A percentile compares a stretch with the other conserved stretches of the same genome.
Conservation (phyloP, 2,329 filamentous ascomycete species). For the Intubia oerlemansii region DNA sequence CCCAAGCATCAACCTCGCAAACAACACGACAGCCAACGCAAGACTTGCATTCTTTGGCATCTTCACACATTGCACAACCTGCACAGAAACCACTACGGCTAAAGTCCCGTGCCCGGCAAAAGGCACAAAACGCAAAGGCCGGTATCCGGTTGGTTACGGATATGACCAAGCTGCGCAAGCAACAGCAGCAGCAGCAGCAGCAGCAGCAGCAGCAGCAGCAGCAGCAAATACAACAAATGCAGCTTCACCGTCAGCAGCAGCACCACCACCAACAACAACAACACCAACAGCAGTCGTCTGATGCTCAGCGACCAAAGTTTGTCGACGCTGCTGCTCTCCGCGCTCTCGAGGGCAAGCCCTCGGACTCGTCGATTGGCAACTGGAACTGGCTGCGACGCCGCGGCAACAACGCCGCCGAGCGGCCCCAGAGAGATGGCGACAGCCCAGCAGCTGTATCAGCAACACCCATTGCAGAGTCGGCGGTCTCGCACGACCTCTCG, state of each 20-base stretch:
- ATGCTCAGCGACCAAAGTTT: conserved; percentile 21
- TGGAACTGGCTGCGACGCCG: conserved; percentile 33
- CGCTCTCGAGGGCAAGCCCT: conserved; percentile 35
- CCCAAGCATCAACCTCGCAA: background rate
- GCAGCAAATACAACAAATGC: no score
- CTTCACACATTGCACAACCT: conserved; percentile 10
- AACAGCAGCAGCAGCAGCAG: conserved; percentile 16
- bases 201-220: conserved; percentile 17
- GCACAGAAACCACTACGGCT: conserved; percentile 21
- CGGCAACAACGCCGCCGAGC: conserved; percentile 12
- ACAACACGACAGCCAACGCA: no score
- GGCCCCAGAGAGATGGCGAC: no score
- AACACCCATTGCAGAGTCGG: conserved; percentile 7
- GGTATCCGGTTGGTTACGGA: conserved; percentile 51
- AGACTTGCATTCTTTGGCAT: background rate
- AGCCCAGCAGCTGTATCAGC: conserved; percentile 3
- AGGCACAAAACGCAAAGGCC: conserved; percentile 35
- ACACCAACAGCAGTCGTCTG: conserved; percentile 9
- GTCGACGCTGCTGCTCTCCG: conserved; percentile 36
- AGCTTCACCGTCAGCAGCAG: no score
- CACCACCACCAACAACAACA: no score
- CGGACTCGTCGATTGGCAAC: conserved; percentile 30
- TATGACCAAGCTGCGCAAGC: conserved; percentile 30
- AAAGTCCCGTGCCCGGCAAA: conserved; percentile 39
- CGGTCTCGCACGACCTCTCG: conserved; percentile 28